phyloP scores from a whole-genome alignment of 371 early-diverging fungal genomes.

The Mortierella sp. region DNA sequence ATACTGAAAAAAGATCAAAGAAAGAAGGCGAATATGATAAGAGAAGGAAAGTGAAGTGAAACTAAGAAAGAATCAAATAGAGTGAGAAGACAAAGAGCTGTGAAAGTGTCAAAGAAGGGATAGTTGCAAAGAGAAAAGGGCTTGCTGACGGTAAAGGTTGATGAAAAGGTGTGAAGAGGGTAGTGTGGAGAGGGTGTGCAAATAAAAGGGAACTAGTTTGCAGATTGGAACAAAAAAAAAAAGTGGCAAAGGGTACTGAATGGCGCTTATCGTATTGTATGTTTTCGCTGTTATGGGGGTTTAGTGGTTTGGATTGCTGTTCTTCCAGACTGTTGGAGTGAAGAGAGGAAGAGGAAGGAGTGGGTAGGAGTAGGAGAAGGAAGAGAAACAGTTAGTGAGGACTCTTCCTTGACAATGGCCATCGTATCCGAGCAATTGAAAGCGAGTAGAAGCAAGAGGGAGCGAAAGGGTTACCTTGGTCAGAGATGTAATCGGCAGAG shows the following conservation, averaged over 20 bases:
- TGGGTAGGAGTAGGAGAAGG: conserved; percentile 21
- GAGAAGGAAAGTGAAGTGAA: conserved; percentile 2
- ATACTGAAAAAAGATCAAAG: background rate
- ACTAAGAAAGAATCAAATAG: too few relatives aligned
- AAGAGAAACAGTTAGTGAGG: background rate
- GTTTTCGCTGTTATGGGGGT: conserved; percentile 12
- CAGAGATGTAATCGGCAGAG: conserved; percentile 87
- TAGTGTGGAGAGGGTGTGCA: conserved; percentile 13
- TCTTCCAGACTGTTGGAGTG: conserved; percentile 58
- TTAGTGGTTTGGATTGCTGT: conserved; percentile 52
- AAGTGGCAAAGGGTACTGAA: conserved; percentile 10
- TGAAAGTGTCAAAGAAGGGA: background rate
- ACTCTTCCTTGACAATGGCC: too few relatives aligned
- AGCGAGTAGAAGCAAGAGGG: background rate
- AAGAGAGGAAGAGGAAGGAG: conserved; percentile 55
- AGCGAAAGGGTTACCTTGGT: conserved; percentile 70
- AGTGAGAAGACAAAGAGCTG: background rate
- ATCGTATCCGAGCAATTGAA: background rate
- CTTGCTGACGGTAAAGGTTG: background rate
- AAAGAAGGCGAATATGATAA: background rate
- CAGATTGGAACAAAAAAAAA: conserved; percentile 22
- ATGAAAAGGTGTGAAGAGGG: background rate
- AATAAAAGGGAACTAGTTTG: conserved; percentile 28
- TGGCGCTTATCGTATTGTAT: background rate
- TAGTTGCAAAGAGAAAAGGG: background rate